Percentiles rank a stretch among this genome's conserved stretches.
Evolutionary conservation across 768 basidiomycete species (phyloP).

Genomic region (Leccinellum luteum): DNA sequence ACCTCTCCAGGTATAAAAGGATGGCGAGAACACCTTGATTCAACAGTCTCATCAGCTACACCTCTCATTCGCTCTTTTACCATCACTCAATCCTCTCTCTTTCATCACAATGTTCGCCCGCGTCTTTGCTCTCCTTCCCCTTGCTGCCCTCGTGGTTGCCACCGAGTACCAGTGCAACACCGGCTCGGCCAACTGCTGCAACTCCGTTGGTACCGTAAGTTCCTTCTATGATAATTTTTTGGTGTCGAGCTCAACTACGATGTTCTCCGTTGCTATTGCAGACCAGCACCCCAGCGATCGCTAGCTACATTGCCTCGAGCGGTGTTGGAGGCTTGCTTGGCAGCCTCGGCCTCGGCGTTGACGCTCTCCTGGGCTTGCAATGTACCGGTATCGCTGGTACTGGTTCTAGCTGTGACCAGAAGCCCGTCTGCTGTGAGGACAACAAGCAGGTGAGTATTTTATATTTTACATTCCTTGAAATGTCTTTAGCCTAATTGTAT

Average conservation of each 20-base stretch:
- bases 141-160: not conserved
- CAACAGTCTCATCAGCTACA: not conserved
- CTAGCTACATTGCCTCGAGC: not conserved
- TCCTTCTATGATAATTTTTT: not conserved
- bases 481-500: not conserved
- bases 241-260: not conserved
- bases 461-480: not conserved
- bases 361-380: not conserved
- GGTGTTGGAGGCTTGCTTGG: not conserved
- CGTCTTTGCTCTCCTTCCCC: not conserved
- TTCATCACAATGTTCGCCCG: not conserved
- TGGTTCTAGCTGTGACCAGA: not conserved
- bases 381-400: not conserved
- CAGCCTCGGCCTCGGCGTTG: not conserved
- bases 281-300: not conserved
- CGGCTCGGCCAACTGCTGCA: not conserved
- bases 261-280: not conserved
- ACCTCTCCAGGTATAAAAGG: not conserved
- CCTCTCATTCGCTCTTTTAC: not conserved
- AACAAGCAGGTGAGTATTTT: not conserved
- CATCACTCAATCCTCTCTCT: not conserved
- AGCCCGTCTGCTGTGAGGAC: not conserved
- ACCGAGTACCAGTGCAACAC: not conserved
- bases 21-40: not conserved
- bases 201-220: not conserved